Conservation (phyloP, 192 early-diverging fungal species). For the Funneliformis geosporum region DNA sequence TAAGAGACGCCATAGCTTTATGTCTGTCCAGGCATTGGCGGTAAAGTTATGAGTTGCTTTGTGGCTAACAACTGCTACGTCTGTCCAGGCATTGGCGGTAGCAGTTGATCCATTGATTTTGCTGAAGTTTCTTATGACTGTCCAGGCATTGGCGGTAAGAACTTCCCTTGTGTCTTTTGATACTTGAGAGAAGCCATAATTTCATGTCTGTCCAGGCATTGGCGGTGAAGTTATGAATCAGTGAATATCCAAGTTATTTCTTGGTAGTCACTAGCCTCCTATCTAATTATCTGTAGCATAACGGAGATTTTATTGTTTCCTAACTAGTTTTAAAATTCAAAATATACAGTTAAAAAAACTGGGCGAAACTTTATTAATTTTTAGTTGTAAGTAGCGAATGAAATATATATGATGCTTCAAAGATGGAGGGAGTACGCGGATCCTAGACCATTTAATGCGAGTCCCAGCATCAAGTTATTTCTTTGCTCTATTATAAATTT, state of each 20-base stretch:
- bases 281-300: neutral
- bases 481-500: no score
- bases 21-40: neutral
- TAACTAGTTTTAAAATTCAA: no score
- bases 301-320: no score
- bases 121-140: neutral
- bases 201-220: conserved; percentile 16
- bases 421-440: no score
- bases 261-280: conserved; percentile 4
- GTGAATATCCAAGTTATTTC: conserved; percentile 10
- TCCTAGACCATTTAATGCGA: no score
- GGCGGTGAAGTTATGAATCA: conserved; percentile 16
- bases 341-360: no score
- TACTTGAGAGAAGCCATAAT: conserved; percentile 2
- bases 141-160: conserved; percentile 11
- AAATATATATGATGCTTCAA: no score
- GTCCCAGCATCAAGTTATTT: no score
- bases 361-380: no score
- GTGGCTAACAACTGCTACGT: no score
- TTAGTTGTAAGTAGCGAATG: no score
- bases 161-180: conserved; percentile 4
- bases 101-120: neutral
- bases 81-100: neutral
- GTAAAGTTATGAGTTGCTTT: no score
- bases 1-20: conserved; percentile 8